A percentile compares a stretch with the other conserved stretches of the same genome.
These are phyloP conservation scores for Exophiala bonariae DNA, from an alignment of 2,329 filamentous ascomycete genomes.

Conservation along the genomic window DNA sequence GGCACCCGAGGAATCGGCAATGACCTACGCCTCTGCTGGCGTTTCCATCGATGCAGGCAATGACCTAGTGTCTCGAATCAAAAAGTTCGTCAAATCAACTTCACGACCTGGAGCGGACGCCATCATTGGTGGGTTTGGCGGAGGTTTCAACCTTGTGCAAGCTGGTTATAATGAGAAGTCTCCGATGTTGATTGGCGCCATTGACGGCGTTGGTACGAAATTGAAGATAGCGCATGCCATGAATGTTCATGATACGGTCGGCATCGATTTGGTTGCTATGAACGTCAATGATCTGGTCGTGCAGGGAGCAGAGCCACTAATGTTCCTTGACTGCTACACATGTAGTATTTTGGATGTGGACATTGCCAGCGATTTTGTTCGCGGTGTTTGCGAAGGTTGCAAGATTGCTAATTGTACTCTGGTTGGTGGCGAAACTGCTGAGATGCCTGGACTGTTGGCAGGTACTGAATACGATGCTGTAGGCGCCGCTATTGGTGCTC, in stretches of 20 bases:
- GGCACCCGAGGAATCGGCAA: slow-evolving; percentile 28
- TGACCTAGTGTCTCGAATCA: slow-evolving; percentile 87
- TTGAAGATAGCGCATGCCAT: slow-evolving; percentile 92
- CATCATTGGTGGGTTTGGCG: slow-evolving; percentile 93
- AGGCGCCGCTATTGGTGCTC: slow-evolving; percentile 84
- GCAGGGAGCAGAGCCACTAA: slow-evolving; percentile 89
- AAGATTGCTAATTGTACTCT: slow-evolving; percentile 81
- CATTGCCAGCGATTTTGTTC: slow-evolving; percentile 80
- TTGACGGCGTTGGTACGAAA: slow-evolving; percentile 96
- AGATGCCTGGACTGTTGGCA: slow-evolving; percentile 95
- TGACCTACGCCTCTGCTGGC: slow-evolving; percentile 91
- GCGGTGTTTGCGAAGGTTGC: slow-evolving; percentile 87
- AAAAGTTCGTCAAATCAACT: slow-evolving; percentile 82
- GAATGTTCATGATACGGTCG: slow-evolving; percentile 88
- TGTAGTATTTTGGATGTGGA: slow-evolving; percentile 82
- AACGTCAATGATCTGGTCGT: slow-evolving; percentile 98
- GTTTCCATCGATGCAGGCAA: slow-evolving; percentile 96
- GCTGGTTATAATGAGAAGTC: slow-evolving; percentile 74
- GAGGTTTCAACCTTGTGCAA: slow-evolving; percentile 74
- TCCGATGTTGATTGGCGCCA: slow-evolving; percentile 86
- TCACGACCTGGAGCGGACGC: slow-evolving; percentile 84
- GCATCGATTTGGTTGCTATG: slow-evolving; percentile 97
- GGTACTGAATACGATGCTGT: slow-evolving; percentile 90
- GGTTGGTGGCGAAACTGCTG: slow-evolving; percentile 95
- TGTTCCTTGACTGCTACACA: slow-evolving; percentile 98